A percentile compares a stretch with the other conserved stretches of the same genome.
Conservation (phyloP, 2,329 filamentous ascomycete genomes). For the Epichloe coenophiala region DNA sequence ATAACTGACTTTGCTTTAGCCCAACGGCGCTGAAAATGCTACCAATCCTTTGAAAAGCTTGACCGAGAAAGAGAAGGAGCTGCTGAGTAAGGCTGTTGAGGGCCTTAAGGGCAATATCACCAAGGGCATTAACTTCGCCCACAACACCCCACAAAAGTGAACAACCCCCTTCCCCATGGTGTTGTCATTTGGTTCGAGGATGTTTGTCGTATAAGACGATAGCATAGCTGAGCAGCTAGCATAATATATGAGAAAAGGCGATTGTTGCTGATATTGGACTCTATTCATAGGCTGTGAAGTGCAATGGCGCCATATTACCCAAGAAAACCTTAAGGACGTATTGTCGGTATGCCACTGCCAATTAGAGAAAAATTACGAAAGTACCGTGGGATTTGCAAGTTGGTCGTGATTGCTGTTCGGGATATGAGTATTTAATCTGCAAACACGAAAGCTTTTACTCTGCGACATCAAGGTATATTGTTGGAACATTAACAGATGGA, state of each 20-base stretch:
- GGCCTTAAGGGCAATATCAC: conserved; percentile 85
- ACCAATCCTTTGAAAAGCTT: conserved; percentile 64
- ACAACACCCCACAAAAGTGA: conserved; percentile 84
- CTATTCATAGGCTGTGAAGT: conserved; percentile 25
- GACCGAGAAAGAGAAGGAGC: conserved; percentile 77
- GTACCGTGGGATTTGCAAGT: too few relatives aligned
- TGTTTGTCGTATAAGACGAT: conserved; percentile 15
- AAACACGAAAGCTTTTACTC: background rate
- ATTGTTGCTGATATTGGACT: conserved; percentile 22
- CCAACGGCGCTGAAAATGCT: conserved; percentile 74
- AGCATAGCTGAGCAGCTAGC: conserved; percentile 23
- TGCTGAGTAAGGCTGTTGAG: conserved; percentile 61
- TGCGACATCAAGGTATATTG: background rate
- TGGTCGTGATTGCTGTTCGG: background rate
- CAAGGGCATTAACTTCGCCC: conserved; percentile 84
- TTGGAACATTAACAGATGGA: background rate
- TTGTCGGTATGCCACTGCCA: background rate
- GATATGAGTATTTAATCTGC: background rate
- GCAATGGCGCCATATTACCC: conserved; percentile 7
- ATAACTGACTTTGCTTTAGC: conserved; percentile 34
- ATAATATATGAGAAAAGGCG: conserved; percentile 22
- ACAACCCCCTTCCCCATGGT: conserved; percentile 18
- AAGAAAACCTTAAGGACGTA: background rate
- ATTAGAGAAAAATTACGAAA: background rate
- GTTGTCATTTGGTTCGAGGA: conserved; percentile 15